A percentile compares a stretch with the other conserved stretches of the same genome.
Conservation (phyloP, 108 stramenopile genomes). For the Fragilariopsis cylindrus region DNA sequence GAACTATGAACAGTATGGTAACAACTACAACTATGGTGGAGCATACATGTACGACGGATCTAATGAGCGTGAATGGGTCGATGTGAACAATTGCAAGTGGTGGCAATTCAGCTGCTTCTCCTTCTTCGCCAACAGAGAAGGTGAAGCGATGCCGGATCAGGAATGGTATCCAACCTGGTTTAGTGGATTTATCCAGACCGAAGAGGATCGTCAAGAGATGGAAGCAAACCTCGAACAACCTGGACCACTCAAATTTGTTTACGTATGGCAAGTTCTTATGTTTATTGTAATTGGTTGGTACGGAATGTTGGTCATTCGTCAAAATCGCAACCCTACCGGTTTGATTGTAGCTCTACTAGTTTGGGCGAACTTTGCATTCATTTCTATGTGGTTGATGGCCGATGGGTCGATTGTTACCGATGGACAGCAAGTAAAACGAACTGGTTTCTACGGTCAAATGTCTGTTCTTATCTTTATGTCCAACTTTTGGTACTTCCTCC, state of each 20-base stretch:
- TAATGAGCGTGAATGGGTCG: background rate
- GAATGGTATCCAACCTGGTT: conserved; percentile 16
- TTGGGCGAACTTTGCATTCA: conserved; percentile 47
- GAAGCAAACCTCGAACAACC: conserved; percentile 9
- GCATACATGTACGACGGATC: background rate
- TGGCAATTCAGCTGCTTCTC: conserved; percentile 48
- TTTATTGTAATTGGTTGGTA: conserved; percentile 47
- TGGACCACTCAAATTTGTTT: conserved; percentile 57
- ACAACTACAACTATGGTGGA: background rate
- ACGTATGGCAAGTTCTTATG: conserved; percentile 49
- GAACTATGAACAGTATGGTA: conserved; percentile 10
- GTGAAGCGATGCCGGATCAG: conserved; percentile 15
- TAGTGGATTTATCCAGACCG: background rate
- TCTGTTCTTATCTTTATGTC: conserved; percentile 56
- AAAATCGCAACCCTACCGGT: conserved; percentile 28
- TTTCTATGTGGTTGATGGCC: conserved; percentile 50
- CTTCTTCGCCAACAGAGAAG: conserved; percentile 23
- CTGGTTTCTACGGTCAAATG: conserved; percentile 64
- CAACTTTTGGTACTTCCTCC: conserved; percentile 44
- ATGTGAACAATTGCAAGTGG: conserved; percentile 46
- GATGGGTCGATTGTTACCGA: conserved; percentile 50
- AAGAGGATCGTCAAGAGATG: conserved; percentile 32
- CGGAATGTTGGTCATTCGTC: conserved; percentile 36
- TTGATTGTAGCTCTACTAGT: conserved; percentile 45
- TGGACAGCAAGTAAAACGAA: conserved; percentile 39